phyloP scores from a whole-genome alignment of 805 yeast genomes.

The Nakazawaea molendinolei region DNA sequence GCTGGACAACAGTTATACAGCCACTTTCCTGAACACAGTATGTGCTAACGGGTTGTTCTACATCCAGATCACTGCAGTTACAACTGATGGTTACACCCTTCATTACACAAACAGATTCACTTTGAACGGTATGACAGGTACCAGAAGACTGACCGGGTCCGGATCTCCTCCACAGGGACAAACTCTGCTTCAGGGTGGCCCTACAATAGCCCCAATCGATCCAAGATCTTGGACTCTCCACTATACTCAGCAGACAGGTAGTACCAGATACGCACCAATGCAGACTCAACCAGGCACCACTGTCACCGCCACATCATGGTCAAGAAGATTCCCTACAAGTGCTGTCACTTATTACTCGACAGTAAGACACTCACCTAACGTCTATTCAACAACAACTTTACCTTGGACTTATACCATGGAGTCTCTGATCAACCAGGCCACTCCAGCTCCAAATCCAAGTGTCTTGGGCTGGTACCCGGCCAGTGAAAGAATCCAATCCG shows the following conservation, averaged over 20 bases:
- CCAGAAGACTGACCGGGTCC: slow-evolving; percentile 40
- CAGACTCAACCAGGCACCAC: slow-evolving; percentile 76
- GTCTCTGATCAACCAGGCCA: slow-evolving; percentile 61
- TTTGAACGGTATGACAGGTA: slow-evolving; percentile 69
- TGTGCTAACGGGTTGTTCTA: slow-evolving; percentile 65
- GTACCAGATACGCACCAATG: slow-evolving; percentile 84
- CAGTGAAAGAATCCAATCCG: slow-evolving; percentile 36
- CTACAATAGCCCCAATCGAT: slow-evolving; percentile 35
- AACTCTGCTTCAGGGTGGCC: slow-evolving; percentile 22
- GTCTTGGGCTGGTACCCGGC: slow-evolving; percentile 62
- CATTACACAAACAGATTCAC: slow-evolving; percentile 65
- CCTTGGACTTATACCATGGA: slow-evolving; percentile 73
- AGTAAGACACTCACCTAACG: slow-evolving; percentile 33
- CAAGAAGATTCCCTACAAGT: slow-evolving; percentile 61
- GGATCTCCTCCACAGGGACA: slow-evolving; percentile 40
- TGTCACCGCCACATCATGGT: slow-evolving; percentile 62
- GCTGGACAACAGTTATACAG: no score
- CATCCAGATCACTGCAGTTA: slow-evolving; percentile 58
- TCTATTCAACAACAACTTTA: slow-evolving; percentile 68
- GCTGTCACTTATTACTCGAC: slow-evolving; percentile 57
- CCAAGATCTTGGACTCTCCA: slow-evolving; percentile 57
- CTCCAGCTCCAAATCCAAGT: slow-evolving; percentile 65
- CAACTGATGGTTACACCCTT: slow-evolving; percentile 40
- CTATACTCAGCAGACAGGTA: slow-evolving; percentile 75
- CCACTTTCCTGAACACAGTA: slow-evolving; percentile 32